Evolutionary conservation across 148 eudicot species (phyloP).

Genomic region (Rhododendron kiyosumense): DNA sequence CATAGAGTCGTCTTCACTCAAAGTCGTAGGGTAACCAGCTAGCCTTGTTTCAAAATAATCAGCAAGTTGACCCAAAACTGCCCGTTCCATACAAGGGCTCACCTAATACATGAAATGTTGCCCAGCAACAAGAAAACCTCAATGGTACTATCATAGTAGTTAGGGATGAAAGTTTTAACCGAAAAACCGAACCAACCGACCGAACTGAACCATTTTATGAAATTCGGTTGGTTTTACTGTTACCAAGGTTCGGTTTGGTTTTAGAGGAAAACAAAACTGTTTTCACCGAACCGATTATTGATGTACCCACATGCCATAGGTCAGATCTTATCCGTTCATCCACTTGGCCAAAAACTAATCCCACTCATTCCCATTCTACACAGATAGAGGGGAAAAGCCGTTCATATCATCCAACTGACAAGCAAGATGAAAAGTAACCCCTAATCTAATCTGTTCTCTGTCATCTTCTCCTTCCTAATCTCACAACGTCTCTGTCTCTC

Average conservation of each 20-base stretch:
- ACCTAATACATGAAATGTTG: conserved; percentile 37
- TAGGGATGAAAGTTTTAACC: not conserved
- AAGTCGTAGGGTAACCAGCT: conserved; percentile 69
- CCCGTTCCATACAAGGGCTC: conserved; percentile 89
- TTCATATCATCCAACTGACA: too few species aligned
- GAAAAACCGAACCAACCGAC: not conserved
- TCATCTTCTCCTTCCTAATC: too few species aligned
- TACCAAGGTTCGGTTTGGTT: not conserved
- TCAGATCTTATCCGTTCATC: too few species aligned
- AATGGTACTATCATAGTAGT: not conserved
- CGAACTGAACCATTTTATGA: not conserved
- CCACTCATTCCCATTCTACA: too few species aligned
- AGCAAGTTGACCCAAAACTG: conserved; percentile 84
- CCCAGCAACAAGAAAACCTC: conserved; percentile 9
- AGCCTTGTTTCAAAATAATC: conserved; percentile 66
- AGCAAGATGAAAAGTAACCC: too few species aligned
- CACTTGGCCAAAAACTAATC: too few species aligned
- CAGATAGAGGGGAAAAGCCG: too few species aligned
- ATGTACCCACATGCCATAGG: too few species aligned
- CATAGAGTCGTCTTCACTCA: conserved; percentile 73
- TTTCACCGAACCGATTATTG: too few species aligned
- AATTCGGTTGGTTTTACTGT: not conserved
- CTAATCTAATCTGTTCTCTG: too few species aligned
- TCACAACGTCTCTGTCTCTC: too few species aligned
- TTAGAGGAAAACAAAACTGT: too few species aligned